Evolutionary conservation across 768 basidiomycete genomes (phyloP), one percentile per base, ranked within the genome.

Genomic region (Lactarius tabidus): DNA sequence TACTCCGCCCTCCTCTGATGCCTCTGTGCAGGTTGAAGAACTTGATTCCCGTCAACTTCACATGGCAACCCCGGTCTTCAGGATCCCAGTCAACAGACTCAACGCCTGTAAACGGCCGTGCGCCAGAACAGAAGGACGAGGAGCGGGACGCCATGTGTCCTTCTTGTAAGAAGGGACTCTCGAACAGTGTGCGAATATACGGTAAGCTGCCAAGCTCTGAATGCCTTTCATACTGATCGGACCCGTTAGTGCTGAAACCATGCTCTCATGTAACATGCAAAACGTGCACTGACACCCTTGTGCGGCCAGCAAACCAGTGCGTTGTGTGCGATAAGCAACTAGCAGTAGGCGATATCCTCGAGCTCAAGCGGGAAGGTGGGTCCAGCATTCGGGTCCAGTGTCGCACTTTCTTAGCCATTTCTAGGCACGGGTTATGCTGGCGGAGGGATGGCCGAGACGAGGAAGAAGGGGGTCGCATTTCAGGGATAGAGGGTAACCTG

Each of bases 251-350:
- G 45, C 85, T 89, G 80, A 91, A 89, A 74, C 82, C 89, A 6
- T 99, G 96, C 74, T 89, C 88, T 0, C 94, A 99, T 75, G 94
- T 98, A 33, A 83, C 88, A 1, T 99, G 97, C 76, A 90, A 91
- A 72, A 90, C 88, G 7, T 98, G 97, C 75, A 87, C 87, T 3
- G 94, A 98, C 60, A 87, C 91, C 3, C 86, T 98, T 51, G 88
- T 95, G 20, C 84, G 84, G 35, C 85, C 90, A 0, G 77, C 85
- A 7, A 85, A 85, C 70, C 90, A 92, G 71, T 99, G 97, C 73
- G 84, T 95, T 15, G 88, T 91, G 10, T 99, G 97, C 72, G 93
- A 95, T 68, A 81, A 78, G 18, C 71, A 73, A 67, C 71, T 93
- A 28, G 79, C 77, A 53, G 85, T 88, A 36, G 83, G 84, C 70